phyloP scores from a whole-genome alignment of 169 alveolate species.

The Eimeria brunetti region DNA sequence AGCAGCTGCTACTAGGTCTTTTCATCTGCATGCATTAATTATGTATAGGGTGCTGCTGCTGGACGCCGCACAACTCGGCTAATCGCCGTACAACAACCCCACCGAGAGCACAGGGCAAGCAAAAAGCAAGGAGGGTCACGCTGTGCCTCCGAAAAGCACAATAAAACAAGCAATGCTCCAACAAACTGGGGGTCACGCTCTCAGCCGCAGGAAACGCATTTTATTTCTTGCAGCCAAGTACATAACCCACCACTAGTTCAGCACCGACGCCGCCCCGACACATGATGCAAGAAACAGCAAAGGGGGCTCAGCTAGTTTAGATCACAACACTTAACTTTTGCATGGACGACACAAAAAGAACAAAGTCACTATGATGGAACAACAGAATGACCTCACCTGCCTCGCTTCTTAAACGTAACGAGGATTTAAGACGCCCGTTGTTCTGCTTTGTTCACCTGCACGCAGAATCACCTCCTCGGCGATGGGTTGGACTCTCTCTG shows the following conservation, averaged over 20 bases:
- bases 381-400: not conserved
- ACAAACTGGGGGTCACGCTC: not conserved
- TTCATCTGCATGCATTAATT: not conserved
- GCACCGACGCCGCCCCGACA: not conserved
- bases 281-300: not conserved
- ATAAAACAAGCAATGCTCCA: slow-evolving; percentile 58
- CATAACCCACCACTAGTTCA: not conserved
- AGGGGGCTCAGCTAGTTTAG: not conserved
- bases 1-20: slow-evolving; percentile 21
- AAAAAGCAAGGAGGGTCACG: not conserved
- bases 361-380: not conserved
- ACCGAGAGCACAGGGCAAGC: slow-evolving; percentile 18
- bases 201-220: not conserved
- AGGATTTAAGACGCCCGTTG: not conserved
- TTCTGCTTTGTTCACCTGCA: not conserved
- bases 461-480: not conserved
- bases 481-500: not conserved
- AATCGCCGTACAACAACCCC: slow-evolving; percentile 13
- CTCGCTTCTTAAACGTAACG: not conserved
- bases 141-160: slow-evolving; percentile 18
- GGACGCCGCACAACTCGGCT: not conserved
- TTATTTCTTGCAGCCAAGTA: not conserved
- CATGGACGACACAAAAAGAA: not conserved
- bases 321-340: not conserved
- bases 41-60: not conserved